Evolutionary conservation across 2,329 filamentous ascomycete genomes (phyloP), one percentile per base, ranked within the genome.

Genomic region (Paraphaeosphaeria minitans): DNA sequence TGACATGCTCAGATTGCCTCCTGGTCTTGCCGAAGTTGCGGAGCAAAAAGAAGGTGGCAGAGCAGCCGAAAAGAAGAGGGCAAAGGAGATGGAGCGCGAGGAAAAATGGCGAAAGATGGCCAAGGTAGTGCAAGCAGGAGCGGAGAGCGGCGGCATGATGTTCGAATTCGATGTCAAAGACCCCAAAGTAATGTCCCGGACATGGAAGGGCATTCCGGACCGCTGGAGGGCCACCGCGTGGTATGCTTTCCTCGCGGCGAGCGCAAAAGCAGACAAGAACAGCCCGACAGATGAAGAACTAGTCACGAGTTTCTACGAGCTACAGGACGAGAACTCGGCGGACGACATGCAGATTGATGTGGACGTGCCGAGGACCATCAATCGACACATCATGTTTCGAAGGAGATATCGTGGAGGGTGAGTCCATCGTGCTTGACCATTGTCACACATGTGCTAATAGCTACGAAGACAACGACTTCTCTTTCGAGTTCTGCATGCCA

Each of bases 141-240:
- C 77, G 33, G 76, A 81, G 54, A 85, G 86, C 22, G 85, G 85
- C 16, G 86, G 87, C 16, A 88, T 87, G 84, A 80, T 79, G 13
- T 89, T 89, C 63, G 90, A 93, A 55, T 98, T 98, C 73, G 93
- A 97, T 76, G 85, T 86, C 39, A 87, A 84, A 63, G 91, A 90
- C 73, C 84, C 90, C 6, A 83, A 97, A 75, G 82, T 99, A 45
- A 88, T 97, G 58, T 90, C 93, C 65, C 87, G 95, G 56, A 96
- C 93, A 1, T 99, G 95, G 95, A 99, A 99, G 75, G 95, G 95
- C 31, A 97, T 99, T 63, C 95, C 95, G 0, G 95, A 99, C 77
- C 88, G 92, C 62, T 99, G 95, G 95, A 89, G 95, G 53, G 87
- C 90, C 33, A 90, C 92, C 1, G 95, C 94, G 2, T 99, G 95